Percentiles rank a stretch among this genome's conserved stretches.
Evolutionary conservation across 2,329 filamentous ascomycete genomes (phyloP).

Genomic region (Monosporascus sp.): DNA sequence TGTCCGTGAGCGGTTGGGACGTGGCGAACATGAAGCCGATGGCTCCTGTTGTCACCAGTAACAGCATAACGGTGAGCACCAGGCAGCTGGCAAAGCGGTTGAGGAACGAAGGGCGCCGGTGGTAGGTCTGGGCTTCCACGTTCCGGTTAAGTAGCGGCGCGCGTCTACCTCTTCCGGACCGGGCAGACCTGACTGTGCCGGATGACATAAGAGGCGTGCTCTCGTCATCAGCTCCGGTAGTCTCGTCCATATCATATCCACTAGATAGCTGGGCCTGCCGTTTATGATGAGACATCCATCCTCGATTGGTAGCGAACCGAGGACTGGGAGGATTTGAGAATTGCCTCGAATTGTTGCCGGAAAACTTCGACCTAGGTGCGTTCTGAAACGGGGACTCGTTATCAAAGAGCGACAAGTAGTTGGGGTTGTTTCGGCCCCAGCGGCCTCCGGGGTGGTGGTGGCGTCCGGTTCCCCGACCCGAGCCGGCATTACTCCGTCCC

Average conservation of each 20-base stretch:
- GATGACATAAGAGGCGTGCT: constrained; percentile 69
- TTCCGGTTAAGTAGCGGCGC: constrained; percentile 51
- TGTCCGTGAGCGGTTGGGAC: constrained; percentile 76
- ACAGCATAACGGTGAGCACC: constrained; percentile 73
- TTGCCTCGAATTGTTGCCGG: constrained; percentile 50
- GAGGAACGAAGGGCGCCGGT: constrained; percentile 57
- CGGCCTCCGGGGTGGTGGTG: constrained; percentile 72
- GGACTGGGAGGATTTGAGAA: constrained; percentile 68
- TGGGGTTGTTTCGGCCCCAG: constrained; percentile 65
- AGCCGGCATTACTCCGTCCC: constrained; percentile 55
- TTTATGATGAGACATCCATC: constrained; percentile 32
- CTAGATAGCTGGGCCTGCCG: constrained; percentile 56
- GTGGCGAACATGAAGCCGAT: constrained; percentile 88
- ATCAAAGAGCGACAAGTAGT: constrained; percentile 68
- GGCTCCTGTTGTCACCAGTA: constrained; percentile 77
- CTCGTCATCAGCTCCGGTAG: constrained; percentile 76
- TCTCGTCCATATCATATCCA: constrained; percentile 75
- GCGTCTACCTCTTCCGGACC: constrained; percentile 54
- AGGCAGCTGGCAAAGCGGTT: constrained; percentile 80
- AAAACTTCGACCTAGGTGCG: constrained; percentile 56
- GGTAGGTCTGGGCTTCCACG: constrained; percentile 67
- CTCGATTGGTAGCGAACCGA: constrained; percentile 34
- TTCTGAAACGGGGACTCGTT: constrained; percentile 74
- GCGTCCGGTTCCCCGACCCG: constrained; percentile 60
- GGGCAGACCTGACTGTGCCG: constrained; percentile 49